Evolutionary conservation across 148 eudicot species (phyloP).

Genomic region (Vaccinium darrowii): DNA sequence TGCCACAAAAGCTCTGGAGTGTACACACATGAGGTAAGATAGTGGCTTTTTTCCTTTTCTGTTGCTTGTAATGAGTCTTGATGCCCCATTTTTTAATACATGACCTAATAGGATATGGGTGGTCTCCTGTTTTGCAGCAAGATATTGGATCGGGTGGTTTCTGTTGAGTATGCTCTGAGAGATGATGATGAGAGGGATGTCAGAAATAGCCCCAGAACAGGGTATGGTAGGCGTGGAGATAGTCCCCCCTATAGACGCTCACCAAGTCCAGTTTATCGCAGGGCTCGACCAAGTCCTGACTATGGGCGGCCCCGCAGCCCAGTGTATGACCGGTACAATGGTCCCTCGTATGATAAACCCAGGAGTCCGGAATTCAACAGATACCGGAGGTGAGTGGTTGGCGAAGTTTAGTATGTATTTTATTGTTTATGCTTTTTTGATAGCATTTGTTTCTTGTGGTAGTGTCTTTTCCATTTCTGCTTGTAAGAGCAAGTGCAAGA

Average conservation of each 20-base stretch:
- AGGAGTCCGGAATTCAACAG: constrained; percentile 61
- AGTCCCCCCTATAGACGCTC: constrained; percentile 75
- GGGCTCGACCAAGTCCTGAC: constrained; percentile 73
- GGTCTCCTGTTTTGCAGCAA: constrained; percentile 49
- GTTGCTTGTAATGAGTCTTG: not conserved
- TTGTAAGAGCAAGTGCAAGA: not conserved
- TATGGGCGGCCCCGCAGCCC: constrained; percentile 72
- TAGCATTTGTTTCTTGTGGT: not conserved
- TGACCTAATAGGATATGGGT: not conserved
- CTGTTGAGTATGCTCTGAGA: constrained; percentile 91
- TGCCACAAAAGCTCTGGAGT: constrained; percentile 84
- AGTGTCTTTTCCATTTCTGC: not conserved
- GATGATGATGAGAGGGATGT: constrained; percentile 79
- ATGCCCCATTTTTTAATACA: not conserved
- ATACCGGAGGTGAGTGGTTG: constrained; percentile 53
- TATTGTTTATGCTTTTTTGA: too few relatives aligned
- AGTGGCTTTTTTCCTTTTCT: not conserved
- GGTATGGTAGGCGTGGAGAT: constrained; percentile 53
- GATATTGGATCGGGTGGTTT: constrained; percentile 80
- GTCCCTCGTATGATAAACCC: constrained; percentile 60
- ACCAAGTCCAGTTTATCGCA: constrained; percentile 64
- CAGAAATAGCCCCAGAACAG: constrained; percentile 61
- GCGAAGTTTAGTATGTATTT: not conserved
- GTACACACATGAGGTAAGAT: constrained; percentile 82
- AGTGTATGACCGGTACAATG: constrained; percentile 53